Conservation (phyloP, 2,329 filamentous ascomycete genomes). For the Coniochaeta sp. region DNA sequence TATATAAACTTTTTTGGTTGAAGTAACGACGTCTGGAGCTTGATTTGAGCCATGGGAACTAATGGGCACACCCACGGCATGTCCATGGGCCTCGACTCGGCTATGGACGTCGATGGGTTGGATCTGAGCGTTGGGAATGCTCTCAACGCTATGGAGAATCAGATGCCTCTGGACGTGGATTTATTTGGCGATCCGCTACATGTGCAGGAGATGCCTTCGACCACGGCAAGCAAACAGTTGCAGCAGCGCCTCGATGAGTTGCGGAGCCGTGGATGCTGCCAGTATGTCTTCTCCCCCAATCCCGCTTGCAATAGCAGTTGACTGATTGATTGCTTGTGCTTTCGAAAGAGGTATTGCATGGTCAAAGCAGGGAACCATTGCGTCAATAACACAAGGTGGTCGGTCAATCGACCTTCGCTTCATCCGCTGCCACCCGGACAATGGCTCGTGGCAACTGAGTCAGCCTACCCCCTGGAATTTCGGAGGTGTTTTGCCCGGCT, state of each 20-base stretch:
- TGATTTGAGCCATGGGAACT: neutral
- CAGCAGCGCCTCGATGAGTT: conserved; percentile 70
- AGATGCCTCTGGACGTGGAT: conserved; percentile 27
- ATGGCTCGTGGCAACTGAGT: conserved; percentile 70
- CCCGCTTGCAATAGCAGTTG: neutral
- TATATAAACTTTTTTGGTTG: neutral
- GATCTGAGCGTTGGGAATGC: conserved; percentile 22
- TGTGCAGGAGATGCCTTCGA: neutral
- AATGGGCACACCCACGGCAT: neutral
- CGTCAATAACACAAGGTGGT: conserved; percentile 68
- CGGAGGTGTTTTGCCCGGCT: conserved; percentile 53
- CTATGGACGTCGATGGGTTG: conserved; percentile 35
- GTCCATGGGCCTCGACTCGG: conserved; percentile 33
- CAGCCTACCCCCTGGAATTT: conserved; percentile 54
- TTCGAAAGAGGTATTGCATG: conserved; percentile 69
- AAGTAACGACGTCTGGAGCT: no score
- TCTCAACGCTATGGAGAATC: conserved; percentile 38
- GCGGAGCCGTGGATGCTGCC: conserved; percentile 67
- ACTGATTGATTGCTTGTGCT: conserved; percentile 8
- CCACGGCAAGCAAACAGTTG: conserved; percentile 50
- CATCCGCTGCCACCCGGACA: conserved; percentile 58
- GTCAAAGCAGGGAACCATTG: conserved; percentile 83
- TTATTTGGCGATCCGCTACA: conserved; percentile 1
- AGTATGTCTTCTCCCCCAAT: conserved; percentile 45
- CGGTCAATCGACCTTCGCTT: conserved; percentile 64